Percentiles rank a stretch among this genome's conserved stretches.
These are phyloP conservation scores for Pseudoneurospora amorphoporcata DNA, from an alignment of 495 filamentous ascomycete genomes.

Conservation along the genomic window DNA sequence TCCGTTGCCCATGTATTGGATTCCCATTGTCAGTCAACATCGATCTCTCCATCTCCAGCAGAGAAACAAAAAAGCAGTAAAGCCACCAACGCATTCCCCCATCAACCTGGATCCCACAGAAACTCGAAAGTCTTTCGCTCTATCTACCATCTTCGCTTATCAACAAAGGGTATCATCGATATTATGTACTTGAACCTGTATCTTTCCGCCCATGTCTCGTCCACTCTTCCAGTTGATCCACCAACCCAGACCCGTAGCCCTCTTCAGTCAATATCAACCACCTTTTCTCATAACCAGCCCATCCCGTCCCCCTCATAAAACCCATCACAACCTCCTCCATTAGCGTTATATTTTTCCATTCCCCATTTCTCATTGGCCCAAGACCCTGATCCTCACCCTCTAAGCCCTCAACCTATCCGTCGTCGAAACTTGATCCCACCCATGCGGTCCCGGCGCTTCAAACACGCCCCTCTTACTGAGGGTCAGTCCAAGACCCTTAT, in stretches of 20 bases:
- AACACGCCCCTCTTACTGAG: conserved; percentile 63
- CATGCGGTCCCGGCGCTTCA: conserved; percentile 55
- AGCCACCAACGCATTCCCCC: neutral
- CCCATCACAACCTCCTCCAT: neutral
- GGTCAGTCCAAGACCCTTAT: conserved; percentile 74
- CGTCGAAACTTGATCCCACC: conserved; percentile 30
- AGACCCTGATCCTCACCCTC: neutral
- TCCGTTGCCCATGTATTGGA: neutral
- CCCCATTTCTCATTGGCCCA: neutral
- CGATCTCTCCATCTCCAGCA: neutral
- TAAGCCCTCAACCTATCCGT: conserved; percentile 18
- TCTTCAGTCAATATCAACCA: neutral
- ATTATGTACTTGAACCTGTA: neutral
- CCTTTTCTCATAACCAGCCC: neutral
- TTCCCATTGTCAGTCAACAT: neutral
- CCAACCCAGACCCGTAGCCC: neutral
- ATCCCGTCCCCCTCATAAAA: neutral
- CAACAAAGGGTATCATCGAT: neutral
- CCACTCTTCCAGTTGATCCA: neutral
- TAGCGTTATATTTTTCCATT: neutral
- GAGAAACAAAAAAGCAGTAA: neutral
- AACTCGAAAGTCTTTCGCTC: neutral
- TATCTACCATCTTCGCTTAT: neutral
- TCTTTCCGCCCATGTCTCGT: neutral
- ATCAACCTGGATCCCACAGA: neutral